Base-by-base conservation (phyloP, 805 yeast species). In the Candida michaelii region DNA sequence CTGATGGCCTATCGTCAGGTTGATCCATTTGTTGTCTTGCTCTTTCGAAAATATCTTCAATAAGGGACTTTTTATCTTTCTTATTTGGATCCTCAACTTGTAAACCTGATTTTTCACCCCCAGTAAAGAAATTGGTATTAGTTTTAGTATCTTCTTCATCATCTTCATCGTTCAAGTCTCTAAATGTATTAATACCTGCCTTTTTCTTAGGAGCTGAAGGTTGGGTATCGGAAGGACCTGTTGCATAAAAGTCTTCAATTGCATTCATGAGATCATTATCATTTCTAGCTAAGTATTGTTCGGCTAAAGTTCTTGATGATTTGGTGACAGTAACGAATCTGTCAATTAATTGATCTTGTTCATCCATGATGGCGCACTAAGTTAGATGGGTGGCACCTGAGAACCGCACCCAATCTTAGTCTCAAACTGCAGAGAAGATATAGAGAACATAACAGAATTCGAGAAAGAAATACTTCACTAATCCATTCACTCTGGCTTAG, bases 11-110 rank as follows among this genome's bases (percentile, higher is more conserved):
- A 50, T 58, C 73, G 47, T 54, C 71, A 23, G 60, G 60, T 50
- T 57, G 67, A 33, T 50, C 63, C 72, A 51, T 64, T 52, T 58
- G 80, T 45, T 77, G 72, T 39, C 73, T 71, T 5, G 83, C 88
- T 37, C 79, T 77, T 49, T 75, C 73, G 56, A 81, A 79, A 4
- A 90, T 89, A 55, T 82, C 83, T 48, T 80, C 84, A 45, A 85
- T 66, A 29, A 85, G 39, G 68, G 65, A 50, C 69, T 73, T 53
- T 44, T 69, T 62, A 47, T 69, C 70, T 17, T 49, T 47, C 43
- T 65, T 65, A 49, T 71, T 71, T 17, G 93, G 93, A 55, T 85
- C 85, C 52, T 87, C 88, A 15, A 86, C 90, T 59, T 84, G 85
- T 49, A 86, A 67, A 4, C 82, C 93, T 1, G 90, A 83, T 44